phyloP scores from a whole-genome alignment of 192 early-diverging fungal genomes.

The Phlyctochytrium planicorne region DNA sequence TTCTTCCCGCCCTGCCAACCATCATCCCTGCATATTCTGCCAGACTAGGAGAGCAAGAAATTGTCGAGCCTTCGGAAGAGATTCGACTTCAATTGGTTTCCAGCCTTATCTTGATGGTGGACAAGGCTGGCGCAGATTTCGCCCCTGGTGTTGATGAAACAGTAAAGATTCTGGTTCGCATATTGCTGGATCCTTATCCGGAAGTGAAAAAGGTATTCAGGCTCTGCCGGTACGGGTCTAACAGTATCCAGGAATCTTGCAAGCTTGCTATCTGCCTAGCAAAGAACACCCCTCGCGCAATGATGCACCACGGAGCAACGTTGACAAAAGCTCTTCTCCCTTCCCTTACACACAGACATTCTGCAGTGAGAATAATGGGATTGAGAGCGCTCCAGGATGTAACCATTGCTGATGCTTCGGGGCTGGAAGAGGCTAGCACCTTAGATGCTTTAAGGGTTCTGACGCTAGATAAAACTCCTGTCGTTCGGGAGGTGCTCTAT shows the following conservation, averaged over 20 bases:
- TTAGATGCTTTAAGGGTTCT: slow-evolving; percentile 38
- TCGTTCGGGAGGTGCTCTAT: slow-evolving; percentile 51
- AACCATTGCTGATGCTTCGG: slow-evolving; percentile 43
- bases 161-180: slow-evolving; percentile 38
- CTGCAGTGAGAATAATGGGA: slow-evolving; percentile 40
- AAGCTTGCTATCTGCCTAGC: slow-evolving; percentile 36
- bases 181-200: slow-evolving; percentile 49
- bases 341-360: slow-evolving; percentile 49
- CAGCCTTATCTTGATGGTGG: slow-evolving; percentile 26
- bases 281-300: slow-evolving; percentile 13
- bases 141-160: slow-evolving; percentile 51
- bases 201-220: slow-evolving; percentile 53
- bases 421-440: slow-evolving; percentile 33
- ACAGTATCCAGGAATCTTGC: slow-evolving; percentile 43
- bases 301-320: slow-evolving; percentile 31
- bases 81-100: slow-evolving; percentile 43
- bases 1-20: slow-evolving; percentile 35
- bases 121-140: slow-evolving; percentile 27
- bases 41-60: slow-evolving; percentile 42
- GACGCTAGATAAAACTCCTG: slow-evolving; percentile 44
- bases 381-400: slow-evolving; percentile 38
- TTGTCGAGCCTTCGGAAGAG: slow-evolving; percentile 56
- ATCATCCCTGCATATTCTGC: slow-evolving; percentile 43
- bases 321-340: slow-evolving; percentile 44
- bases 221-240: not conserved